Conservation (phyloP, 2,329 filamentous ascomycete genomes). For the Leptosphaerulina australis region DNA sequence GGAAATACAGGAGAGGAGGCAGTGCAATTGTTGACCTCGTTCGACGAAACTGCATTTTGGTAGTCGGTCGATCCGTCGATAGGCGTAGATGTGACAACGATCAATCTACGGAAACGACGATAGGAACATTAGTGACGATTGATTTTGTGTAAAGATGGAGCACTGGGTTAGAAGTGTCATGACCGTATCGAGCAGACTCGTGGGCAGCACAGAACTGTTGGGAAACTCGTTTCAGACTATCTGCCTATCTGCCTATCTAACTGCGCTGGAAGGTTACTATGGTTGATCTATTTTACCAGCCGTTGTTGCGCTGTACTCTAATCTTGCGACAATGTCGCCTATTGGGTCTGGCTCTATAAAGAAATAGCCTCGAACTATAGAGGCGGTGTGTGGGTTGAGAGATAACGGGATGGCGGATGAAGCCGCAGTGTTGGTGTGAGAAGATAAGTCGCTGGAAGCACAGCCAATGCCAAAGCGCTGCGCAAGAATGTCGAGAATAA, state of each 20-base stretch:
- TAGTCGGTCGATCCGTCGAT: no score
- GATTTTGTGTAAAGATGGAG: background rate
- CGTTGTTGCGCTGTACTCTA: background rate
- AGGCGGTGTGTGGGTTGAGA: background rate
- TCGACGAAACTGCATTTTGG: background rate
- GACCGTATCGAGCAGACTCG: background rate
- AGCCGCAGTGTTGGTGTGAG: background rate
- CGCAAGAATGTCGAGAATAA: slow-evolving; percentile 12
- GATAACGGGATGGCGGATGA: background rate
- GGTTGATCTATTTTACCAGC: background rate
- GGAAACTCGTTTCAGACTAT: slow-evolving; percentile 4
- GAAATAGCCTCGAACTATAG: background rate
- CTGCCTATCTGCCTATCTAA: slow-evolving; percentile 3
- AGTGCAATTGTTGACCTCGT: background rate
- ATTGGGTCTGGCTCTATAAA: no score
- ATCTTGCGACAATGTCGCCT: background rate
- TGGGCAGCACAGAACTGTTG: background rate
- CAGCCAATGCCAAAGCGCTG: slow-evolving; percentile 13
- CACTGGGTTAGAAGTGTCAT: background rate
- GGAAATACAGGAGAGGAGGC: no score
- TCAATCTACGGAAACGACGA: no score
- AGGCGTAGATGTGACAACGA: no score
- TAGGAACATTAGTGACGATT: no score
- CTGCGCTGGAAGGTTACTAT: slow-evolving; percentile 4
- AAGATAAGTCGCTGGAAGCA: slow-evolving; percentile 2